Conservation (phyloP, 495 filamentous ascomycete species). For the Lentithecium fluviatile region DNA sequence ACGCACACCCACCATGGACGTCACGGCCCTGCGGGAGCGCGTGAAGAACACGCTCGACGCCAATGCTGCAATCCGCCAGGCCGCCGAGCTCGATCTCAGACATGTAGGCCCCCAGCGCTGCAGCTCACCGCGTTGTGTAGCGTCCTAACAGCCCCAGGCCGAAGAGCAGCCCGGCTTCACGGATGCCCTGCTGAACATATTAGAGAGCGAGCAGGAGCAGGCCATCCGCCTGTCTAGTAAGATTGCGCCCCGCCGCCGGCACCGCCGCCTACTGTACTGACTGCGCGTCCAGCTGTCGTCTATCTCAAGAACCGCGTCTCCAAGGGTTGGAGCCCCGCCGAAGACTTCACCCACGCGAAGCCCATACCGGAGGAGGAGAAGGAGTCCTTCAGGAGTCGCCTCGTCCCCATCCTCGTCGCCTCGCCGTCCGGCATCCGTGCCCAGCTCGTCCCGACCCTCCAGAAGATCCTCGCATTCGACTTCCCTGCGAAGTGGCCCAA, state of each 20-base stretch:
- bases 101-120: constrained; percentile 55
- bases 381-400: constrained; percentile 75
- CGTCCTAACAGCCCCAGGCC: constrained; percentile 59
- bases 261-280: constrained; percentile 14
- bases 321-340: constrained; percentile 78
- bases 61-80: constrained; percentile 78
- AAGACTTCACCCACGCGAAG: constrained; percentile 63
- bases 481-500: constrained; percentile 92
- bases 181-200: constrained; percentile 84
- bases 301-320: constrained; percentile 97
- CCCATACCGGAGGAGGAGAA: constrained; percentile 88
- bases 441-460: constrained; percentile 88
- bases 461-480: constrained; percentile 92
- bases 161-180: constrained; percentile 87
- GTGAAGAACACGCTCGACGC: constrained; percentile 83
- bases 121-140: constrained; percentile 9
- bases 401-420: constrained; percentile 83
- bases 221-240: constrained; percentile 84
- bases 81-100: constrained; percentile 91
- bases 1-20: constrained; percentile 68
- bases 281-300: constrained; percentile 68
- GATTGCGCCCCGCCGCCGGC: constrained; percentile 35
- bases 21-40: constrained; percentile 76
- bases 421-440: constrained; percentile 76
- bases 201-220: constrained; percentile 81